Conservation (phyloP, 2,329 filamentous ascomycete genomes). For the Fusarium incarnatum region DNA sequence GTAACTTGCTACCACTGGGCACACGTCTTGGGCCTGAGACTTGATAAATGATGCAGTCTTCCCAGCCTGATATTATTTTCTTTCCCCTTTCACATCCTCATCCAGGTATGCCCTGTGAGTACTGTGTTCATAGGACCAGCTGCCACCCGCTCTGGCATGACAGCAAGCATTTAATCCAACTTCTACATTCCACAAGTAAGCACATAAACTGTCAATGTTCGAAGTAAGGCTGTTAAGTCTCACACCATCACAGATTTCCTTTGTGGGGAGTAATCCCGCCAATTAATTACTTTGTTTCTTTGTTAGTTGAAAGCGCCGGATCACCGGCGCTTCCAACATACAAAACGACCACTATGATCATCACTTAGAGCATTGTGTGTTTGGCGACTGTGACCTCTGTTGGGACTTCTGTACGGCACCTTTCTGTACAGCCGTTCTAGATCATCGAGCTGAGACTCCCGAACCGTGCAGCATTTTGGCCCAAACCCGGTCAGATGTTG, state of each 20-base stretch:
- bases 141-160: not conserved
- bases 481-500: not conserved
- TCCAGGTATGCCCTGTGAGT: not conserved
- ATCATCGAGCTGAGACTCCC: not conserved
- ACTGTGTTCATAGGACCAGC: not conserved
- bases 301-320: not conserved
- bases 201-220: no score
- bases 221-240: no score
- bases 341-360: not conserved
- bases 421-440: not conserved
- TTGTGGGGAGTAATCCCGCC: no score
- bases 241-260: rapidly evolving
- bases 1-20: not conserved
- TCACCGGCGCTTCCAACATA: conserved; percentile 3
- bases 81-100: not conserved
- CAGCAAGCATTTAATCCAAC: not conserved
- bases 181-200: not conserved
- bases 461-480: not conserved
- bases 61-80: not conserved
- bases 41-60: not conserved
- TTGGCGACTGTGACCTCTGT: not conserved
- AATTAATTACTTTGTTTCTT: no score
- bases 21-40: not conserved
- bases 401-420: not conserved
- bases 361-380: not conserved